Conservation (phyloP, 1,284 basidiomycete species). For the Ustilago bromivora region DNA sequence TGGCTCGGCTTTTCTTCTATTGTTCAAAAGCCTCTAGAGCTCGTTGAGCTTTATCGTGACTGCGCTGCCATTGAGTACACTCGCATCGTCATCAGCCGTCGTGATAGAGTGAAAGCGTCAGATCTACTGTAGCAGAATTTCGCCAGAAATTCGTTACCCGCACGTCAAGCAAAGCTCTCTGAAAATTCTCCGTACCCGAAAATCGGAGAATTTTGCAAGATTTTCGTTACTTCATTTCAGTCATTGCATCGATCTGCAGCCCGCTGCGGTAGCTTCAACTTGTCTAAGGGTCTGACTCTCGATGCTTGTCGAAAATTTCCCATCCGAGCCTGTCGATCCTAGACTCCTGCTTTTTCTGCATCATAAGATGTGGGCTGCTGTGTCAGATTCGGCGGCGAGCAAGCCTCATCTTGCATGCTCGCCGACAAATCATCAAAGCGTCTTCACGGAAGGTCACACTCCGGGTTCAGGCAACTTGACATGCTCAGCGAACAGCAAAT, state of each 20-base stretch:
- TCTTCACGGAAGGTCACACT: background rate
- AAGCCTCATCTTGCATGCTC: background rate
- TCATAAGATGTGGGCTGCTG: background rate
- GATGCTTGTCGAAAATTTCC: background rate
- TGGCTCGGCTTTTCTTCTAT: no score
- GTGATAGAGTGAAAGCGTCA: background rate
- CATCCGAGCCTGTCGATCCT: constrained; percentile 5
- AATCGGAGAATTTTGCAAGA: constrained; percentile 20
- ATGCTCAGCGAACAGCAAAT: no score
- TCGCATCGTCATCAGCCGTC: background rate
- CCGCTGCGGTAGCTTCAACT: background rate
- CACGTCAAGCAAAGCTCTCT: background rate
- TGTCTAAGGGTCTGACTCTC: constrained; percentile 2
- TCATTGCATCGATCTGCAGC: background rate
- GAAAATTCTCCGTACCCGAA: constrained; percentile 28
- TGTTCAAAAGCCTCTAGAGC: no score
- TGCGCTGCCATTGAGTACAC: background rate
- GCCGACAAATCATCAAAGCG: background rate
- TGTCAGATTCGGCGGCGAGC: background rate
- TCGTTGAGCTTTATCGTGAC: background rate
- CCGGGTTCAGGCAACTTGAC: no score
- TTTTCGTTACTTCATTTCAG: constrained; percentile 1
- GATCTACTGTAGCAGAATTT: background rate
- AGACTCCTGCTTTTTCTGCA: background rate
- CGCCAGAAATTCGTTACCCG: no score